Base-by-base conservation (phyloP, 176 grass and related monocot species). In the Coix lacrymajobi region DNA sequence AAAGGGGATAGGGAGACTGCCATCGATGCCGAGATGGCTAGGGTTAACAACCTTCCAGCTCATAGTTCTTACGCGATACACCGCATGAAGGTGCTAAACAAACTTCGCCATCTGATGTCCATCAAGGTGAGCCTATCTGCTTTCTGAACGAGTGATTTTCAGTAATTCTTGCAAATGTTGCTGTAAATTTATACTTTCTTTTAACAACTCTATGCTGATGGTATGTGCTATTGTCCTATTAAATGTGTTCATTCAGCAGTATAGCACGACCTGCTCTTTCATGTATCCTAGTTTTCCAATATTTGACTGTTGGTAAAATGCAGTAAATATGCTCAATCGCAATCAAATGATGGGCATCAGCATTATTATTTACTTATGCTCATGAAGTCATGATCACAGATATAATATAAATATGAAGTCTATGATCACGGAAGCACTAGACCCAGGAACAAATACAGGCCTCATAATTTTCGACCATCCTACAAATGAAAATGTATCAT, bases 41-140 rank as follows among this genome's bases (percentile, higher is more conserved):
- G 88, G 84, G 86, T 90, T 36, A 94, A 89, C 69, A 85, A 83
- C 58, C 90, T 98, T 6, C 95, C 95, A 71, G 68, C 84, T 34
- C 87, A 90, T 79, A 98, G 92, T 77, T 89, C 78, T 32, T 98
- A 95, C 20, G 92, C 88, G 0, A 86, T 94, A 38, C 92, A 98
- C 71, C 95, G 95, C 49, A 89, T 91, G 54, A 88, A 89, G 40
- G 92, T 98, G 49, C 84, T 98, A 68, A 98, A 82, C 81, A 98
- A 98, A 87, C 86, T 98, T 69, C 90, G 86, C 4, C 79, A 93
- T 70, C 89, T 98, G 37, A 20, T 98, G 31, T 94, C 90, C 20
- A 81, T 93, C 67, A 87, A 92, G 86, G 94, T 93, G 52, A 87
- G 41, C 5, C 32, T 15, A 31, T 49, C 6, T 66, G 3, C 19